Evolutionary conservation across 495 filamentous ascomycete genomes (phyloP).

Genomic region (Lophium mytilinum): DNA sequence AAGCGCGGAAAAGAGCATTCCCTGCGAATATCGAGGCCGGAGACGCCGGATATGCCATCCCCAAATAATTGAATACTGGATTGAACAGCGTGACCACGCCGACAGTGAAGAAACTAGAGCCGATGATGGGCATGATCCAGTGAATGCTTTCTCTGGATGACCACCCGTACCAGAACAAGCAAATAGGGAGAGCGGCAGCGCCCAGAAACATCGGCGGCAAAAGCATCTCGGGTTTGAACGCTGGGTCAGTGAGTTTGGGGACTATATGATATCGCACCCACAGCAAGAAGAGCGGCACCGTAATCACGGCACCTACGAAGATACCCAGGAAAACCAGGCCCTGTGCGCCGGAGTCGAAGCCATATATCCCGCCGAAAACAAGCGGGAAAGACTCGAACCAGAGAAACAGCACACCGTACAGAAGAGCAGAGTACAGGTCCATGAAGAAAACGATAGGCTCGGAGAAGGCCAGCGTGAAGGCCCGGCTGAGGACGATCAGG

Average conservation of each 20-base stretch:
- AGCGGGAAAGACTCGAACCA: conserved; percentile 33
- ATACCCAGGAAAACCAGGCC: conserved; percentile 36
- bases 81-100: conserved; percentile 27
- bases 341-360: conserved; percentile 24
- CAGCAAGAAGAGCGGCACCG: conserved; percentile 8
- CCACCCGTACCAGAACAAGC: conserved; percentile 17
- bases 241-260: not conserved
- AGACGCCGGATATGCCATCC: conserved; percentile 38
- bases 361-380: conserved; percentile 28
- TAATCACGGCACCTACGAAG: conserved; percentile 16
- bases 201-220: conserved; percentile 11
- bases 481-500: conserved; percentile 36
- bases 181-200: conserved; percentile 1
- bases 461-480: conserved; percentile 38
- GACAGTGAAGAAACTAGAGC: conserved; percentile 12
- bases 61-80: conserved; percentile 82
- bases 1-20: conserved; percentile 38
- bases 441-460: conserved; percentile 32
- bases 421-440: conserved; percentile 30
- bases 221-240: conserved; percentile 8
- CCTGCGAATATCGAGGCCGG: conserved; percentile 43
- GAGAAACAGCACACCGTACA: conserved; percentile 30
- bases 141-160: conserved; percentile 1
- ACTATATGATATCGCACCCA: not conserved
- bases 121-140: conserved; percentile 18